Evolutionary conservation across 1,284 basidiomycete genomes (phyloP).

Genomic region (Caloboletus firmus): DNA sequence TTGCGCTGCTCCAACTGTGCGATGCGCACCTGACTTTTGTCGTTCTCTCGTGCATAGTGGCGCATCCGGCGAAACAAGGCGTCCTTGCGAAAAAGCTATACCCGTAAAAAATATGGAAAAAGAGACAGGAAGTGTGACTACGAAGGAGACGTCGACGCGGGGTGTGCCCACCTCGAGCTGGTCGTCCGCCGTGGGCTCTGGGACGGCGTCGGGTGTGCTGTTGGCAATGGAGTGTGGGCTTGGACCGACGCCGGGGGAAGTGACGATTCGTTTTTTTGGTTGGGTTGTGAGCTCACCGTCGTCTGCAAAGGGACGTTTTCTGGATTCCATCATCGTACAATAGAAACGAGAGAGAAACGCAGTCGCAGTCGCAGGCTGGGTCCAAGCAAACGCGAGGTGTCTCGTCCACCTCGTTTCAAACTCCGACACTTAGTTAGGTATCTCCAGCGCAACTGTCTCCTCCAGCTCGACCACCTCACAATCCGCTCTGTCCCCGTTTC

Average conservation of each 20-base stretch:
- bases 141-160: slow-evolving; percentile 24
- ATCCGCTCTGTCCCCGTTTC: slow-evolving; percentile 67
- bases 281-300: slow-evolving; percentile 48
- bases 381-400: slow-evolving; percentile 11
- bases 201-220: slow-evolving; percentile 40
- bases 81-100: slow-evolving; percentile 80
- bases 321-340: slow-evolving; percentile 52
- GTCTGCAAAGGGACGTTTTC: slow-evolving; percentile 61
- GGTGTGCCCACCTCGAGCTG: slow-evolving; percentile 64
- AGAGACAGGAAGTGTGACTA: slow-evolving; percentile 22
- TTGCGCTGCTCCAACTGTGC: slow-evolving; percentile 74
- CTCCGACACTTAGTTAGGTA: slow-evolving; percentile 19
- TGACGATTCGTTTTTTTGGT: slow-evolving; percentile 67
- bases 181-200: slow-evolving; percentile 59
- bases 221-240: slow-evolving; percentile 54
- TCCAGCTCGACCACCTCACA: slow-evolving; percentile 74
- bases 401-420: slow-evolving; percentile 18
- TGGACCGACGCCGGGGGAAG: slow-evolving; percentile 47
- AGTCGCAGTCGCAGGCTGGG: too few species aligned
- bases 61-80: slow-evolving; percentile 92
- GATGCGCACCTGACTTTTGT: slow-evolving; percentile 66
- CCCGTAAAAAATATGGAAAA: slow-evolving; percentile 9
- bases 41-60: slow-evolving; percentile 82
- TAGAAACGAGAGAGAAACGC: slow-evolving; percentile 15
- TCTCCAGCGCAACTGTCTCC: slow-evolving; percentile 36